Base-by-base conservation (phyloP, 2,329 filamentous ascomycete species). In the Fusarium nisikadoi region DNA sequence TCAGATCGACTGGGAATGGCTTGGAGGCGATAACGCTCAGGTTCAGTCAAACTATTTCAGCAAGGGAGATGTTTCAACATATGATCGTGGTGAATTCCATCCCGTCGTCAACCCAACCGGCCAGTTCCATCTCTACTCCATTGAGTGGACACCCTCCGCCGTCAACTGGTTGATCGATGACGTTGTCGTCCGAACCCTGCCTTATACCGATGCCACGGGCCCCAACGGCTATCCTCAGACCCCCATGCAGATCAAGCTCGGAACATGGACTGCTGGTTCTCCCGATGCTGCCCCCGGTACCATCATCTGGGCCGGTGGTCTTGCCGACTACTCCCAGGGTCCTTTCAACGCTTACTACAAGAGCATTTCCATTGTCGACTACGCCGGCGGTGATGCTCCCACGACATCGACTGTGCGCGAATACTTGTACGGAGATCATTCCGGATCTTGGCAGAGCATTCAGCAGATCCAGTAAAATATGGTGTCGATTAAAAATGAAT, bases 21-120 rank as follows among this genome's bases (percentile, higher is more conserved):
- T 96, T 29, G 93, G 94, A 53, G 90, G 89, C 50, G 86, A 91
- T 71, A 82, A 87, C 58, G 81, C 82, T n/a, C 84, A 94, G 75
- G 93, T 94, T 7, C 94, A 97, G 81, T 91, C 88, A 76, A 97
- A 97, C 83, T 97, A 95, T 83, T 93, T 92, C 79, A 89, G 90
- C 80, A 92, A 93, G 83, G 91, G 91, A 59, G 86, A 93, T 80
- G 90, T 88, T 35, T 88, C 89, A 11, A 86, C 86, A 39, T 93
- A 88, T 77, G 88, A 92, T 79, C 89, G 91, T 63, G 90, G 88
- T 75, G 84, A 84, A 35, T 88, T 87, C 81, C 84, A 88, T 75
- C 71, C 82, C n/a, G 85, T 92, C 58, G 71, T 78, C 53, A 83
- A 84, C 72, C 84, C 88, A 16, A 86, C 85, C 74, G 79, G 80